Evolutionary conservation across 176 grass and related monocot genomes (phyloP), one percentile per base, ranked within the genome.

Genomic region (Ensete ventricosum): DNA sequence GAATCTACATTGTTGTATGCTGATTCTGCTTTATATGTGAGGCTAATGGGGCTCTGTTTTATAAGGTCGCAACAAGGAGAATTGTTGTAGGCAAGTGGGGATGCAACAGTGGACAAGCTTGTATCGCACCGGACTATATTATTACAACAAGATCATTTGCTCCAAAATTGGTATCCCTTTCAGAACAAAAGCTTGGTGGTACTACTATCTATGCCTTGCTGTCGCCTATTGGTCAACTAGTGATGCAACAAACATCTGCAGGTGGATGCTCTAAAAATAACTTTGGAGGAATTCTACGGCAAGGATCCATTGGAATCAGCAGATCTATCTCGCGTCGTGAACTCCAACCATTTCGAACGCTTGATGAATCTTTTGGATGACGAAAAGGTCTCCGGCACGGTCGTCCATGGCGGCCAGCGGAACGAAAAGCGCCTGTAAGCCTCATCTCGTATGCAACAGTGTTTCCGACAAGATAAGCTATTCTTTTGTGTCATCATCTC

Each of bases 81-180:
- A 79, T 99, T 58, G 86, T 73, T 48, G 90, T 82, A n/a, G 96
- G 96, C 67, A 99, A 99, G 73, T 99, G 96, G 96, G 96, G 90
- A 51, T 88, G 90, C 73, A 99, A 95, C 68, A 91, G 84, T 69
- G 96, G 96, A 54, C 96, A 99, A 84, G 96, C 96, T 69, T 99
- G 96, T 52, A 83, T 99, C 68, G 86, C 96, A 79, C 96, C 96
- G 0, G 96, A 99, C 84, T 99, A 99, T 72, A 74, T 99, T 75
- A 84, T 99, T 55, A 99, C 96, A 1, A 91, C 96, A 1, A 95
- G 86, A 86, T 89, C 88, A n/a, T 94, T 94, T 59, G 91, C 87
- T 69, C 76, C 91, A 72, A 53, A 91, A 26, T 77, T 99, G 96
- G 96, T 99, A 89, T 79, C 1, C 65, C 50, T 19, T 72, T 7